Percentiles rank a stretch among this genome's conserved stretches.
phyloP scores from a whole-genome alignment of 768 basidiomycete genomes.

The Pleurotus cornucopiae region DNA sequence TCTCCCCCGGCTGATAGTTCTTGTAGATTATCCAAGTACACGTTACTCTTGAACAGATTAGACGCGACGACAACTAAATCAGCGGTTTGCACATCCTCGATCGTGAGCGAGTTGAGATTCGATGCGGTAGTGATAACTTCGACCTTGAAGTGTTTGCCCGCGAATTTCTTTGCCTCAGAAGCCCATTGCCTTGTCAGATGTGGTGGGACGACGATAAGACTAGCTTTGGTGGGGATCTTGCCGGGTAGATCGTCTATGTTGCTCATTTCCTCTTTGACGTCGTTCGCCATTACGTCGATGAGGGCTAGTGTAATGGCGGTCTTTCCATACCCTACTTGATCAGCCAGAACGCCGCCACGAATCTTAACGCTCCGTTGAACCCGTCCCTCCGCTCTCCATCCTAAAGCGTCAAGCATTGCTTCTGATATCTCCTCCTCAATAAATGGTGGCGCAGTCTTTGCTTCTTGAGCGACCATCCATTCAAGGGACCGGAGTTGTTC shows the following conservation, averaged over 20 bases:
- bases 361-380: slow-evolving; percentile 73
- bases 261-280: slow-evolving; percentile 54
- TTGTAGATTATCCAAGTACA: slow-evolving; percentile 75
- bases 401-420: slow-evolving; percentile 77
- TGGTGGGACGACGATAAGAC: slow-evolving; percentile 82
- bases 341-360: slow-evolving; percentile 89
- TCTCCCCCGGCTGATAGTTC: slow-evolving; percentile 63
- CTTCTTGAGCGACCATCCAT: slow-evolving; percentile 90
- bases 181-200: slow-evolving; percentile 91
- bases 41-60: slow-evolving; percentile 75
- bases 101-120: slow-evolving; percentile 67
- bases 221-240: slow-evolving; percentile 75
- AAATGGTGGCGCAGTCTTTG: slow-evolving; percentile 60
- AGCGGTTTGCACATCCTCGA: slow-evolving; percentile 73
- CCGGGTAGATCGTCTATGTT: slow-evolving; percentile 47
- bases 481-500: slow-evolving; percentile 88
- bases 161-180: slow-evolving; percentile 82
- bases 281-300: slow-evolving; percentile 65
- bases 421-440: slow-evolving; percentile 94
- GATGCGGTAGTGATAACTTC: slow-evolving; percentile 64
- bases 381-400: slow-evolving; percentile 93
- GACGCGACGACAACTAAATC: slow-evolving; percentile 87
- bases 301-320: slow-evolving; percentile 92
- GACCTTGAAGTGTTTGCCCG: slow-evolving; percentile 55
- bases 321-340: slow-evolving; percentile 97